Evolutionary conservation across 2,329 filamentous ascomycete species (phyloP), one percentile per base, ranked within the genome.

Genomic region (Xylaria sp.): DNA sequence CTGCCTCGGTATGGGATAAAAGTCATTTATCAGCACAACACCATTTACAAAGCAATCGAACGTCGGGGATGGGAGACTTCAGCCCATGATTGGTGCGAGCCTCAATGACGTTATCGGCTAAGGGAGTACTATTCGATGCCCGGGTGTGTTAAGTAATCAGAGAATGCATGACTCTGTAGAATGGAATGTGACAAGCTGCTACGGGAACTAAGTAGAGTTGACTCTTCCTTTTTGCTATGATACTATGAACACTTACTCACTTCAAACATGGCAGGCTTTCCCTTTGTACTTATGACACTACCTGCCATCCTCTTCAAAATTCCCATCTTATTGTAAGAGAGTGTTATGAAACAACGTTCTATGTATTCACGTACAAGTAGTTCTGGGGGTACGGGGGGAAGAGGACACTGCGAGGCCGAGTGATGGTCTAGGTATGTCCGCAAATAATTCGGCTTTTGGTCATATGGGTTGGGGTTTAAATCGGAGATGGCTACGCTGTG

Each of bases 21-120:
- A 23, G 33, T 19, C 35, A 56, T 64, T 64, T 61, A 60, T 64
- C 61, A 64, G 61, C 61, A 57, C 17, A 19, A n/a, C 11, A 31
- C n/a, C 37, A n/a, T 61, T 64, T 64, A 61, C 61, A 61, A 64
- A 64, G 61, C 61, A 52, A 28, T 47, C 56, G 61, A 52, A 53
- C 11, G 33, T 49, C 21, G 46, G 23, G 33, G 61, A 56, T 43
- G 14, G 28, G 17, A n/a, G 51, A 52, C 37, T 56, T 56, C 11
- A n/a, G 19, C 37, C 19, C 17, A 15, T 63, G 57, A 63, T 63
- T 63, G 61, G 61, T 25, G 56, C 38, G 14, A 17, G 15, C 56
- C 9, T 21, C 23, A 23, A 63, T 60, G 49, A 63, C 61, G 61
- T 60, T 47, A 63, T 63, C 58, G 57, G 17, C 52, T 21, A 40